Evolutionary conservation across 2,329 filamentous ascomycete genomes (phyloP).

Genomic region (Fusarium ambrosium): DNA sequence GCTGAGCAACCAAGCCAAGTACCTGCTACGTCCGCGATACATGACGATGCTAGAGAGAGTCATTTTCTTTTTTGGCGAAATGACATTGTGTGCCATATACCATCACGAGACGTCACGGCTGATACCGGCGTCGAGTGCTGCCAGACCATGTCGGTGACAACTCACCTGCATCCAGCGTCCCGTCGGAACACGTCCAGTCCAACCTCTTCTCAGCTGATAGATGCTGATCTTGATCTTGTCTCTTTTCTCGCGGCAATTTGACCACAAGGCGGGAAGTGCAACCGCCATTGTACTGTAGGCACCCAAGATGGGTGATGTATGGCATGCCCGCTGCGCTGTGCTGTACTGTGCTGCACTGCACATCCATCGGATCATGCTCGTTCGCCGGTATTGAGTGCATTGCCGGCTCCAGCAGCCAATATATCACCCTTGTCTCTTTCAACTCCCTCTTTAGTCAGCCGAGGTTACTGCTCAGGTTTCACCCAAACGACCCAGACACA

Average conservation of each 20-base stretch:
- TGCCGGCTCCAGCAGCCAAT: conserved; percentile 4
- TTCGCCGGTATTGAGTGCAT: conserved; percentile 19
- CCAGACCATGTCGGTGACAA: conserved; percentile 36
- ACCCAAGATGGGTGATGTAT: conserved; percentile 2
- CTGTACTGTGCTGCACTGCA: not conserved
- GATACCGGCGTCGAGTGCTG: conserved; percentile 14
- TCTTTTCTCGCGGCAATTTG: conserved; percentile 22
- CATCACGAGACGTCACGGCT: conserved; percentile 34
- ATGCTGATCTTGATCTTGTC: conserved; percentile 15
- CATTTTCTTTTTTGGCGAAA: not conserved
- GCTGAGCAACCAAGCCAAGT: conserved; percentile 18
- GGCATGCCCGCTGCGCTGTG: not conserved
- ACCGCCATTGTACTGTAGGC: not conserved
- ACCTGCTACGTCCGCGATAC: conserved; percentile 22
- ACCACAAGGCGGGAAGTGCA: conserved; percentile 6
- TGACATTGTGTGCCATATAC: conserved; percentile 25
- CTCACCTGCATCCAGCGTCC: conserved; percentile 34
- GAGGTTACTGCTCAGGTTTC: conserved; percentile 1
- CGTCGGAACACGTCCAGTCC: conserved; percentile 5
- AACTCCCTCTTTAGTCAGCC: not conserved
- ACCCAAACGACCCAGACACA: not conserved
- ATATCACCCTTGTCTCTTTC: conserved; percentile 1
- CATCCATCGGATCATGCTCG: conserved; percentile 3
- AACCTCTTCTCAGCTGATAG: conserved; percentile 34
- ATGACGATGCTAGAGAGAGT: not conserved